Percentiles rank a stretch among this genome's conserved stretches.
phyloP scores from a whole-genome alignment of 2,329 filamentous ascomycete species.

The Metarhizium rileyi region DNA sequence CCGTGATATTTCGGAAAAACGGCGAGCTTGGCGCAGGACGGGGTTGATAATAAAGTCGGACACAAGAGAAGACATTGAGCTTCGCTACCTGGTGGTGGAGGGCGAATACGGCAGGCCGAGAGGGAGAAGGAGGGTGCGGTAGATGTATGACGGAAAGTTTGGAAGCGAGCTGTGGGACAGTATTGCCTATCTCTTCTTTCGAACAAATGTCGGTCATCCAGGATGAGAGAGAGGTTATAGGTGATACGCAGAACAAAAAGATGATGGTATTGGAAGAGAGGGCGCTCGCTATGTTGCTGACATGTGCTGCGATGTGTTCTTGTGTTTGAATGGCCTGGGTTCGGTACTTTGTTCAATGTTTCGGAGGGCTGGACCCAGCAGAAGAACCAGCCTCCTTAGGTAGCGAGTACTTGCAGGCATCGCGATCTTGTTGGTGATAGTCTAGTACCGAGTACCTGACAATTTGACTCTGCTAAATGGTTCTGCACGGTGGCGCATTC shows the following conservation, averaged over 20 bases:
- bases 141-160: background rate
- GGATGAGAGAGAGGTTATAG: background rate
- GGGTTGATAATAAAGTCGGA: slow-evolving; percentile 58
- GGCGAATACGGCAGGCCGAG: background rate
- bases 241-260: background rate
- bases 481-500: no score
- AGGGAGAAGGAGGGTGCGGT: background rate
- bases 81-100: slow-evolving; percentile 6
- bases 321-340: no score
- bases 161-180: background rate
- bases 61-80: slow-evolving; percentile 51
- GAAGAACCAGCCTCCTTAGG: no score
- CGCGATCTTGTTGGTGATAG: no score
- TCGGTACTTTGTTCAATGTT: no score
- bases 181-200: background rate
- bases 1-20: slow-evolving; percentile 45
- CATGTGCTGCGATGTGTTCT: no score
- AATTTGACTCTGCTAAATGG: no score
- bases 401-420: no score
- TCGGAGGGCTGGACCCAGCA: no score
- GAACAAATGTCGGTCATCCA: background rate
- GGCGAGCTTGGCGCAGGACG: slow-evolving; percentile 55
- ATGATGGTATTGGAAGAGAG: no score
- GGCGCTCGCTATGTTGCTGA: no score
- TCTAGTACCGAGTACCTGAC: no score